Evolutionary conservation across 345 rosid genomes (phyloP).

Genomic region (Rhizophora apiculata): DNA sequence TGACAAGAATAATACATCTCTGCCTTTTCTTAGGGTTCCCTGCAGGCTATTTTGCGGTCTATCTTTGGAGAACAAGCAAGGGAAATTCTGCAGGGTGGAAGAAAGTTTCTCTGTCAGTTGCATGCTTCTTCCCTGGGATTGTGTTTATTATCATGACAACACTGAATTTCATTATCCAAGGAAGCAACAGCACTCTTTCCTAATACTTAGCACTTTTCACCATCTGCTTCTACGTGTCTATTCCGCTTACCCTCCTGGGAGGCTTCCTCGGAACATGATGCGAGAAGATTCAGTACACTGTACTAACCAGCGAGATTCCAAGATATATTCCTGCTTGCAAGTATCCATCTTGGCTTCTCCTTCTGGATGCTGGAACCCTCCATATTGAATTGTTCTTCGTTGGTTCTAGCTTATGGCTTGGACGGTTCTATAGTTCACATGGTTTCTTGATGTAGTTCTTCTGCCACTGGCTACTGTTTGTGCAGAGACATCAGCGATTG

Average conservation of each 20-base stretch:
- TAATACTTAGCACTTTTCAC: constrained; percentile 56
- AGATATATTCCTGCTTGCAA: constrained; percentile 78
- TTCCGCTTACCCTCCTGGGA: constrained; percentile 73
- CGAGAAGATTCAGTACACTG: constrained; percentile 58
- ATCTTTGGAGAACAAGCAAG: constrained; percentile 67
- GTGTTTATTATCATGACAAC: constrained; percentile 65
- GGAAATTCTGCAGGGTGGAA: constrained; percentile 76
- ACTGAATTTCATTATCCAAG: constrained; percentile 72
- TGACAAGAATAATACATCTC: constrained; percentile 74
- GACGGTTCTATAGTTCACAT: constrained; percentile 68
- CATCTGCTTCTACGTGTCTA: constrained; percentile 82
- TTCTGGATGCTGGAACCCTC: constrained; percentile 78
- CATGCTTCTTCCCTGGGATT: constrained; percentile 81
- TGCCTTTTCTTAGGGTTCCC: constrained; percentile 66
- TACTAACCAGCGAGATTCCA: constrained; percentile 75
- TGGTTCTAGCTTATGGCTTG: constrained; percentile 80
- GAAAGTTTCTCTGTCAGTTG: constrained; percentile 60
- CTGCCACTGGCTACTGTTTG: constrained; percentile 60
- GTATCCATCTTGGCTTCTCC: constrained; percentile 85
- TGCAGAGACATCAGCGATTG: constrained; percentile 73
- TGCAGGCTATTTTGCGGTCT: constrained; percentile 69
- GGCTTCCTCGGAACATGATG: constrained; percentile 66
- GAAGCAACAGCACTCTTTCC: constrained; percentile 67
- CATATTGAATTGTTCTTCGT: constrained; percentile 79
- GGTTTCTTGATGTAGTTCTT: constrained; percentile 73